Evolutionary conservation across 495 filamentous ascomycete genomes (phyloP), one percentile per base, ranked within the genome.

Genomic region (Tuber magnatum): DNA sequence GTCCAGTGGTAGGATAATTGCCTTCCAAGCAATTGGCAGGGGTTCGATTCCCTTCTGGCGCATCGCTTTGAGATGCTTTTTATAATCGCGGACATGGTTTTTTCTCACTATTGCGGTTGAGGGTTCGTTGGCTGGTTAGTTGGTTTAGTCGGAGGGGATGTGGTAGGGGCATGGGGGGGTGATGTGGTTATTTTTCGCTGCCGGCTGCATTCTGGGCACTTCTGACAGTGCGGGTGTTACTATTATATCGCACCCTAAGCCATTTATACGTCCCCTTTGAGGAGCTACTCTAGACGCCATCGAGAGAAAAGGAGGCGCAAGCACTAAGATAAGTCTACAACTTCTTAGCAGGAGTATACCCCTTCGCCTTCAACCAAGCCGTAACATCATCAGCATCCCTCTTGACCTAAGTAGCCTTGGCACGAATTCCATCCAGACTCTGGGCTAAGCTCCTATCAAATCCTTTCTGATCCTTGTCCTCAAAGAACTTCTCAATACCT

Each of bases 401-500:
- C 77, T 84, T 84, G 24, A 91, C 71, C 89, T 89, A 91, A 14
- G 86, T 82, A 72, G 87, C 83, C 84, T 90, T 91, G 74, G 89
- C 88, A 51, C 85, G 84, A 77, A 91, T 87, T 18, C 86, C 85
- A 78, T 91, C 89, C 80, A 88, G 82, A 81, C 86, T 89, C 83
- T 91, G 89, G 0, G 89, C 89, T 51, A 91, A 83, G 43, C 86
- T 85, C 82, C 87, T 86, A 76, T 89, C 88, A 73, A 88, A 91
- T 9, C 87, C 92, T 86, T 92, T 97, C 48, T 92, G 95, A 81
- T 90, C 93, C 85, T 90, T 92, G 69, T 88, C 84, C 65, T 85
- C 85, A 81, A 97, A 99, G 88, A 97, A 99, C 39, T 84, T 86
- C 84, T 93, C 85, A 43, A 97, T 90, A 73, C 89, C 88, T 79